These are phyloP conservation scores for Aspergillus ruber DNA, from an alignment of 2,329 filamentous ascomycete species.

Conservation along the genomic window DNA sequence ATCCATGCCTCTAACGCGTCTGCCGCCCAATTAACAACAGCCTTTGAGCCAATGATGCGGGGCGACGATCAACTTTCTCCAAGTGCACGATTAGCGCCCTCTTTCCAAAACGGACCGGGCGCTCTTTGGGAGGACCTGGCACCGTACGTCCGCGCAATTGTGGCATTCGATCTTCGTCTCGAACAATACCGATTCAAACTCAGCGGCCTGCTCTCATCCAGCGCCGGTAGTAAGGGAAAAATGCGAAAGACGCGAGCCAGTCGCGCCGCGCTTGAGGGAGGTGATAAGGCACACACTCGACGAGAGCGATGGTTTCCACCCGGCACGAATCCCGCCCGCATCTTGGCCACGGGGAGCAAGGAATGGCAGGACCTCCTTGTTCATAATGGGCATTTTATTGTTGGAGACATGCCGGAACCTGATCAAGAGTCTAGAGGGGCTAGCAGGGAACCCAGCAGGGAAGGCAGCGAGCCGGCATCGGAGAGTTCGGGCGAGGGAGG, in stretches of 20 bases:
- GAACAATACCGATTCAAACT: slow-evolving; percentile 61
- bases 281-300: slow-evolving; percentile 59
- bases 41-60: slow-evolving; percentile 49
- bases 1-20: slow-evolving; percentile 18
- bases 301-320: slow-evolving; percentile 66
- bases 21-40: slow-evolving; percentile 37
- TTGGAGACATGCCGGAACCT: slow-evolving; percentile 10
- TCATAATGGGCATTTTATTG: slow-evolving; percentile 25
- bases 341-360: slow-evolving; percentile 57
- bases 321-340: slow-evolving; percentile 52
- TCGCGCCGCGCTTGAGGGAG: slow-evolving; percentile 70
- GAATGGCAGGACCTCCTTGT: slow-evolving; percentile 36
- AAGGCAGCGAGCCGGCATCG: slow-evolving; percentile 10
- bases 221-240: slow-evolving; percentile 48
- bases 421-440: too few relatives aligned
- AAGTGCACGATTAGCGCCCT: slow-evolving; percentile 48
- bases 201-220: slow-evolving; percentile 57
- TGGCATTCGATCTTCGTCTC: slow-evolving; percentile 65
- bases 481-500: slow-evolving; percentile 13
- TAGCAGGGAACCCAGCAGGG: slow-evolving; percentile 8
- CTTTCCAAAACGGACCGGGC: slow-evolving; percentile 65
- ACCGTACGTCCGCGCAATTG: slow-evolving; percentile 82
- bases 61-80: slow-evolving; percentile 28
- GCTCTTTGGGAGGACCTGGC: slow-evolving; percentile 71
- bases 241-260: slow-evolving; percentile 67